Base-by-base conservation (phyloP, 192 early-diverging fungal species). In the Funneliformis geosporum region DNA sequence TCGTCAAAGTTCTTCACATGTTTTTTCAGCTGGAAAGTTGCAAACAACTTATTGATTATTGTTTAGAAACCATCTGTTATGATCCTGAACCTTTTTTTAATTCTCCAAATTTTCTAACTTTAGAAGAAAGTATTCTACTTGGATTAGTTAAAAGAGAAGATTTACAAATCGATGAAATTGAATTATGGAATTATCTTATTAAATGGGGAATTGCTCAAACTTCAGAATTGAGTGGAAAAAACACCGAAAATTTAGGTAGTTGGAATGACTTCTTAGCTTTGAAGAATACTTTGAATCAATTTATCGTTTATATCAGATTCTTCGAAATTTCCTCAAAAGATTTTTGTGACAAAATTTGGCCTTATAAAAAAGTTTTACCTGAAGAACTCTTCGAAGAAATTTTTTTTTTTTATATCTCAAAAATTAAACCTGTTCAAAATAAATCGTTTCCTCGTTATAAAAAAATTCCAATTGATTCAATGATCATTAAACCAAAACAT, bases 281-380 rank as follows among this genome's bases (percentile, higher is more conserved):
- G 33, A 33, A 33, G 33, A 33, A 33, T 33, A 33, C 33, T 33
- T 33, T 33, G 33, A 33, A 33, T 2, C 33, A 38, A 16, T 75
- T 28, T 25, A 75, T 75, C 16, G 10, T 23, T 1, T 16, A 55
- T 39, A 39, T 75, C 25, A 18, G 74, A 42, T 75, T 72, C 7
- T 72, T 44, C 25, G 70, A 72, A 43, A 72, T 72, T 44, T 62
- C 74, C 12, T 44, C 59, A 42, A n/a, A 39, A 4, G 60, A 75
- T 55, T 75, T 75, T 39, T 39, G 2, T 33, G 2, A 2, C 2
- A 33, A 33, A 2, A 33, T 33, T 33, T 33, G 33, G 33, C 33
- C 33, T 33, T 33, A 2, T 33, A 33, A 33, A 2, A 33, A 33
- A 33, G 33, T 33, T 0, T 33, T 33, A 33, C 68, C 68, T 23